Base-by-base conservation (phyloP, 495 filamentous ascomycete species). In the Tuber melanosporum region DNA sequence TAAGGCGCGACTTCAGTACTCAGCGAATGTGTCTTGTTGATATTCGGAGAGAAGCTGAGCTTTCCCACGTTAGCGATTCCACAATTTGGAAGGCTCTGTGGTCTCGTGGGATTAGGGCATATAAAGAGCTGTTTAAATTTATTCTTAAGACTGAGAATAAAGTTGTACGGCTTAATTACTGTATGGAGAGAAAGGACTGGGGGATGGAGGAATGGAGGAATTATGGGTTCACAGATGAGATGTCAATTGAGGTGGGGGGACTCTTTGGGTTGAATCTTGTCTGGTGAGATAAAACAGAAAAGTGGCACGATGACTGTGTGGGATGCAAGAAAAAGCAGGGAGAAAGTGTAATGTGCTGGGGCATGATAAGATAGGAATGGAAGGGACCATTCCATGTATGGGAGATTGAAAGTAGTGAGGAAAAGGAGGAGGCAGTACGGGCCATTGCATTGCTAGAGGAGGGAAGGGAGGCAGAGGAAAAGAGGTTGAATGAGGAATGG, bases 71-170 rank as follows among this genome's bases (percentile, higher is more conserved):
- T 9, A 46, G 43, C 57, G 19, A 57, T 57, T 44, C 72, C 0
- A 73, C 42, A 1, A 32, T 73, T 46, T 46, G 39, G 19, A 46
- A 47, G 9, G 72, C 42, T 1, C 42, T 42, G 0, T 1, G 42
- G 42, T 42, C 42, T 4, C 42, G 44, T 9, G 71, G 70, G 46
- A 52, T 76, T 3, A 76, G 70, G 39, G 73, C 57, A 20, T 75
- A 47, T 36, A 14, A 32, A 1, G 73, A 75, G 57, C 43, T 47
- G 41, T 75, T 45, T 39, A 45, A 75, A 32, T 75, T 75, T 75
- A 71, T 75, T 47, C 22, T 71, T 0, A 70, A 46, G 36, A 8
- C 57, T 75, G 36, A 75, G 12, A 39, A 71, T 45, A 36, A 47
- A 3, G 15, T 36, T n/a, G n/a, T 19, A 46, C 41, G 43, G 10